Base-by-base conservation (phyloP, 2,329 filamentous ascomycete genomes). In the Exserohilum turcica region DNA sequence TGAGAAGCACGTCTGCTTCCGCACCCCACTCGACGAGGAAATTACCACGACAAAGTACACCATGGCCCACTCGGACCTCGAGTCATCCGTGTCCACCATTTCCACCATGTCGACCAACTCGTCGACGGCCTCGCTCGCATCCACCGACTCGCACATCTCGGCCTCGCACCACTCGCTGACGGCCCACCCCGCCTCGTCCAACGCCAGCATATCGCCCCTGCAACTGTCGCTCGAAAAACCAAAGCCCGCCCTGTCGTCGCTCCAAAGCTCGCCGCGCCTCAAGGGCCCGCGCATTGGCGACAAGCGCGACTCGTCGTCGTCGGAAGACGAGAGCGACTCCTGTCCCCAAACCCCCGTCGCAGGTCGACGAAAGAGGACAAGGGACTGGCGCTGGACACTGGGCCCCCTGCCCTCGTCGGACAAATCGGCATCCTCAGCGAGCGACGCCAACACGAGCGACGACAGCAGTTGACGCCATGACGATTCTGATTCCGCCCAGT, bases 301-400 rank as follows among this genome's bases (percentile, higher is more conserved):
- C 43, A 80, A 80, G 65, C 74, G 78, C 18, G 78, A 79, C 49
- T 79, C 73, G 0, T 72, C 69, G 1, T 69, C 71, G 3, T 73
- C 75, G 3, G 76, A 81, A 16, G 77, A 80, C 18, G 75, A 79
- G n/a, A 79, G 78, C 57, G 77, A 79, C 38, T 78, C 77, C 2
- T 77, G 74, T 58, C 81, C 81, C 0, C 76, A 79, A 44, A 84
- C 82, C 3, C 82, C 82, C 3, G 76, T 81, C 13, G 80, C 81
- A 16, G 77, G 79, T 13, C 79, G 81, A 19, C 76, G 74, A 54
- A 85, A 85, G 65, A 76, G 80, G 33, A 78, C 78, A 21, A 70
- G 82, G 16, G 78, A 83, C 60, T 85, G 83, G 83, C 74, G 77
- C 40, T 85, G 83, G 83, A 85, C 83, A 1, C 68, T 85, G 9